A percentile compares a stretch with the other conserved stretches of the same genome.
phyloP scores from a whole-genome alignment of 192 early-diverging fungal species.

The Cetraspora pellucida region DNA sequence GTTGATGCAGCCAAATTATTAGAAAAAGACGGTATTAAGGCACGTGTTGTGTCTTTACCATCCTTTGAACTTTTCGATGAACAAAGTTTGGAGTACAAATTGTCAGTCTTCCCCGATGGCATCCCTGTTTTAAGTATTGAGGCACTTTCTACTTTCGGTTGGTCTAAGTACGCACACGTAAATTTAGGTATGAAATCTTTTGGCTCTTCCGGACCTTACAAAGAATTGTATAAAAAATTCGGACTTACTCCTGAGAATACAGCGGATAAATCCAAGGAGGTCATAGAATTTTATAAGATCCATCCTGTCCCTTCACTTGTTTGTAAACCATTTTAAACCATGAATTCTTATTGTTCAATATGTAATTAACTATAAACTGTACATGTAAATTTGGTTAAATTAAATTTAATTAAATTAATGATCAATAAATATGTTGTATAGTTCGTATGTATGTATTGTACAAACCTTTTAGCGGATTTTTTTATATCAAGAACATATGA shows the following conservation, averaged over 20 bases:
- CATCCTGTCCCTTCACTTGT: constrained; percentile 49
- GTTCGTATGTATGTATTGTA: no score
- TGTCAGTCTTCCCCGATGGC: constrained; percentile 75
- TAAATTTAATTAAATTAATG: no score
- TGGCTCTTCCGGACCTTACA: constrained; percentile 82
- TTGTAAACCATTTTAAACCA: constrained; percentile 41
- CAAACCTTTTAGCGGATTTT: no score
- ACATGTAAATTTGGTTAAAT: no score
- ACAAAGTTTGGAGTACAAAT: constrained; percentile 80
- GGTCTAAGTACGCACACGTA: constrained; percentile 89
- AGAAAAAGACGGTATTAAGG: constrained; percentile 56
- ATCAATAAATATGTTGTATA: no score
- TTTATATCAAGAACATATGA: no score
- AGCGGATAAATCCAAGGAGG: constrained; percentile 76
- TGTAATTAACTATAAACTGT: no score
- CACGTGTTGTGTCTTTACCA: constrained; percentile 93
- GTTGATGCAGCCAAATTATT: constrained; percentile 85
- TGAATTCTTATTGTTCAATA: no score
- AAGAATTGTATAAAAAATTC: constrained; percentile 84
- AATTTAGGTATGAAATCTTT: constrained; percentile 89
- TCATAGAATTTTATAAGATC: constrained; percentile 74
- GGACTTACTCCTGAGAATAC: constrained; percentile 77
- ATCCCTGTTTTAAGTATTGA: constrained; percentile 89
- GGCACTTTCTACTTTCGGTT: constrained; percentile 84
- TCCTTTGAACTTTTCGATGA: constrained; percentile 87